These are phyloP conservation scores for Mucor velutinosus DNA, from an alignment of 371 early-diverging fungal species.

Conservation along the genomic window DNA sequence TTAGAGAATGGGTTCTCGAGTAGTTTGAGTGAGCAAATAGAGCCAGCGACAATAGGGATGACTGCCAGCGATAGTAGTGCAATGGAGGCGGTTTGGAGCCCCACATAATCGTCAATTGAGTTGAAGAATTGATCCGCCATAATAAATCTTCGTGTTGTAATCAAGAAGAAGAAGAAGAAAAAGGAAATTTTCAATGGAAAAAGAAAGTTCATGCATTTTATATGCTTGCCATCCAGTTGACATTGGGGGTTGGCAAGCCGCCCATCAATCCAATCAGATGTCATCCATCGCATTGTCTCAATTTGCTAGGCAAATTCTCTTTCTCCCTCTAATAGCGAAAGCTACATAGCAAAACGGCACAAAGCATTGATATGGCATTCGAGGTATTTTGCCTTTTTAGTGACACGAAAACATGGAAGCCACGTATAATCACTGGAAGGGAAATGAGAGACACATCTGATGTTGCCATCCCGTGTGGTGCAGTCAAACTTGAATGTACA, in stretches of 20 bases:
- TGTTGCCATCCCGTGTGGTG: too few relatives aligned
- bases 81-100: slow-evolving; percentile 18
- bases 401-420: too few relatives aligned
- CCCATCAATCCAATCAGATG: not conserved
- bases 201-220: not conserved
- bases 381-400: too few relatives aligned
- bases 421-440: too few relatives aligned
- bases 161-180: not conserved
- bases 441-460: too few relatives aligned
- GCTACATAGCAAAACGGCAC: too few relatives aligned
- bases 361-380: too few relatives aligned
- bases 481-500: too few relatives aligned
- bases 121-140: slow-evolving; percentile 4
- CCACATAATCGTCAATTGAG: slow-evolving; percentile 12
- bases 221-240: not conserved
- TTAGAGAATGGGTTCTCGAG: not conserved
- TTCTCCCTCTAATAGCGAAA: too few relatives aligned
- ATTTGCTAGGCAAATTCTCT: too few relatives aligned
- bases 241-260: not conserved
- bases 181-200: not conserved
- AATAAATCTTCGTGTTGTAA: not conserved
- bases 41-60: slow-evolving; percentile 18
- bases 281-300: not conserved
- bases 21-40: slow-evolving; percentile 14
- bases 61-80: slow-evolving; percentile 18